Conservation (phyloP, 192 early-diverging fungal species). For the Gigaspora rosea region DNA sequence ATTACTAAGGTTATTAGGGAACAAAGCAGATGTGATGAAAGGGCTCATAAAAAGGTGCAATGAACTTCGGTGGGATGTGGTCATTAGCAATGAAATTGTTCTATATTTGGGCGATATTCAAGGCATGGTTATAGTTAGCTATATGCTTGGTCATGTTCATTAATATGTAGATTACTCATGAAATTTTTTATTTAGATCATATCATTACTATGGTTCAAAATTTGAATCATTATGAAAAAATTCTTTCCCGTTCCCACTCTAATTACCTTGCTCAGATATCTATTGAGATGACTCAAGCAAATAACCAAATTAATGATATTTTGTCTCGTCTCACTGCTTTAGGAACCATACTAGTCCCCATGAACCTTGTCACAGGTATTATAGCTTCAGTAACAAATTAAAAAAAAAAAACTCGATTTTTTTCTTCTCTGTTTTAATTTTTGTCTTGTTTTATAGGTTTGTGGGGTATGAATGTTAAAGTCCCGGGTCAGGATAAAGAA, state of each 20-base stretch:
- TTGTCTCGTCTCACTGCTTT: conserved; percentile 54
- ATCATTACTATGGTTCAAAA: conserved; percentile 81
- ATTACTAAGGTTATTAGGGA: conserved; percentile 65
- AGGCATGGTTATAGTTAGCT: conserved; percentile 29
- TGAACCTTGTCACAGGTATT: conserved; percentile 61
- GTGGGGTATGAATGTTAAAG: conserved; percentile 67
- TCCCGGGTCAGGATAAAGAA: conserved; percentile 58
- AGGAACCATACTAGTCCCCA: conserved; percentile 55
- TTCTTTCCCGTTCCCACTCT: conserved; percentile 66
- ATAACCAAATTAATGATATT: conserved; percentile 57
- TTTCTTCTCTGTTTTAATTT: too few species aligned
- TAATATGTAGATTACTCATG: background rate
- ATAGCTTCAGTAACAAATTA: too few species aligned
- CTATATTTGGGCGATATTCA: conserved; percentile 82
- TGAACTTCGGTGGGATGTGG: conserved; percentile 44
- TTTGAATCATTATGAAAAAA: conserved; percentile 73
- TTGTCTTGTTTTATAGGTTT: conserved; percentile 40
- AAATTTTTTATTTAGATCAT: conserved; percentile 54
- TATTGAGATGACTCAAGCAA: conserved; percentile 66
- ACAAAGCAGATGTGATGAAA: conserved; percentile 76
- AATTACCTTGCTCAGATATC: conserved; percentile 79
- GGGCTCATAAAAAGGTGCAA: conserved; percentile 72
- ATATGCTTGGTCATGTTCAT: too few species aligned
- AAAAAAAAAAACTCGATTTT: too few species aligned
- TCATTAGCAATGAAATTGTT: conserved; percentile 58